Base-by-base conservation (phyloP, 2,329 filamentous ascomycete genomes). In the Cercospora citrullina region DNA sequence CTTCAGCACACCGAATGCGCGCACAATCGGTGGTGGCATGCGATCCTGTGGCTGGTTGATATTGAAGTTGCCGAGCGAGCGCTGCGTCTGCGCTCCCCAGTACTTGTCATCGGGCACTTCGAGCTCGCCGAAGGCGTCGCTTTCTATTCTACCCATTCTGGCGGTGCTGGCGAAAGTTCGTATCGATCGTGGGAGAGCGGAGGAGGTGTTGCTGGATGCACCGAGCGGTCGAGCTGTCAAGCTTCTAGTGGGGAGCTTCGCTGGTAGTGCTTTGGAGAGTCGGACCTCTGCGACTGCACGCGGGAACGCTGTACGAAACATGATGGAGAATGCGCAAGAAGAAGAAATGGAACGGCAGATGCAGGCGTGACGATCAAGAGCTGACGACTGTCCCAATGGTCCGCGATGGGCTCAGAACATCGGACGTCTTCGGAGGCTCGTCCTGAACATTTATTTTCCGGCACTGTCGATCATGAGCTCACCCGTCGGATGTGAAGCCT, bases 21-120 rank as follows among this genome's bases (percentile, higher is more conserved):
- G 90, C 77, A 98, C 86, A 75, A 99, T 91, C 57, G 94, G 91
- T 72, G 93, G 90, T 60, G 95, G 95, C 94, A 98, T 98, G 80
- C 95, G 93, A 80, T 99, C 95, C 83, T 97, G 93, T 69, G 95
- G 95, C 86, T 98, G 95, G 84, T 98, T 98, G 89, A 99, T 98
- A 81, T 91, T 91, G 87, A 99, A 99, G 86, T 99, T 99, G 82
- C 91, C 90, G 80, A 98, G 87, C 63, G 94, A 98, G 74, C 94
- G 90, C 87, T 97, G 91, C 64, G 94, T 97, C 87, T 97, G 94
- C 69, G 94, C 94, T 79, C 95, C 95, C 94, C 95, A 99, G 87
- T 99, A 99, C 85, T 91, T 94, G 88, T 97, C 93, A 72, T 87
- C 87, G 51, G 91, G 87, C 75, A 98, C 94, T 85, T 97, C 89